A percentile compares a stretch with the other conserved stretches of the same genome.
These are phyloP conservation scores for Gaeumannomyces sp. DNA, from an alignment of 2,329 filamentous ascomycete species.

Conservation along the genomic window DNA sequence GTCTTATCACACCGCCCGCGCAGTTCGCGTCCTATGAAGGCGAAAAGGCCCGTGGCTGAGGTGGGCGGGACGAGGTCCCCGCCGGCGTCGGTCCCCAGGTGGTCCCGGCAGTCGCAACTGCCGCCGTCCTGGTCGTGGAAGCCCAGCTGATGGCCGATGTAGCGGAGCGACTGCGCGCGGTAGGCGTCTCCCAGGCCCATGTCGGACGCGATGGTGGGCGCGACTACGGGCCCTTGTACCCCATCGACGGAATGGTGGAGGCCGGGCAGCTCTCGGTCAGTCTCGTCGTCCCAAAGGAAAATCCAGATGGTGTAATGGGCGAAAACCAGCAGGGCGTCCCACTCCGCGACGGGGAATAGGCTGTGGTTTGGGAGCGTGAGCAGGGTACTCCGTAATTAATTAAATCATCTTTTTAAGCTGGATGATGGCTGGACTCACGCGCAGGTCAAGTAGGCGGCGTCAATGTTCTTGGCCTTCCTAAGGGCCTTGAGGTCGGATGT, in stretches of 20 bases:
- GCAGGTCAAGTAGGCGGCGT: too few species aligned
- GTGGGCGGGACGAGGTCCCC: conserved; percentile 11
- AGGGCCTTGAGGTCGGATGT: too few species aligned
- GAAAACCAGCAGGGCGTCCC: conserved; percentile 10
- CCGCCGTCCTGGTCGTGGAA: neutral
- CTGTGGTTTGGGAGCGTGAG: too few species aligned
- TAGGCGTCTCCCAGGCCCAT: conserved; percentile 11
- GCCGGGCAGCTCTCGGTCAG: neutral
- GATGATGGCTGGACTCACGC: too few species aligned
- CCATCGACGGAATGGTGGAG: too few species aligned
- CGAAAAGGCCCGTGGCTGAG: conserved; percentile 14
- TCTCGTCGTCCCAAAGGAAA: conserved; percentile 18
- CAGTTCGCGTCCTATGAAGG: conserved; percentile 12
- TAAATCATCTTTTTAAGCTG: too few species aligned
- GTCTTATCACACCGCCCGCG: conserved; percentile 1
- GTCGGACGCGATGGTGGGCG: conserved; percentile 9
- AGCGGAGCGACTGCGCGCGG: conserved; percentile 11
- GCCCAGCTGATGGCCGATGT: conserved; percentile 10
- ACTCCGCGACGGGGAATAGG: conserved; percentile 11
- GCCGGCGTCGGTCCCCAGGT: neutral
- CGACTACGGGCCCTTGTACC: too few species aligned
- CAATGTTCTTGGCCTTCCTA: too few species aligned
- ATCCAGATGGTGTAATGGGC: conserved; percentile 16
- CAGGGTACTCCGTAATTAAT: too few species aligned
- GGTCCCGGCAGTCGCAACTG: too few species aligned